Conservation (phyloP, 306 rosid genomes). For the Quercus aquifolioides region DNA sequence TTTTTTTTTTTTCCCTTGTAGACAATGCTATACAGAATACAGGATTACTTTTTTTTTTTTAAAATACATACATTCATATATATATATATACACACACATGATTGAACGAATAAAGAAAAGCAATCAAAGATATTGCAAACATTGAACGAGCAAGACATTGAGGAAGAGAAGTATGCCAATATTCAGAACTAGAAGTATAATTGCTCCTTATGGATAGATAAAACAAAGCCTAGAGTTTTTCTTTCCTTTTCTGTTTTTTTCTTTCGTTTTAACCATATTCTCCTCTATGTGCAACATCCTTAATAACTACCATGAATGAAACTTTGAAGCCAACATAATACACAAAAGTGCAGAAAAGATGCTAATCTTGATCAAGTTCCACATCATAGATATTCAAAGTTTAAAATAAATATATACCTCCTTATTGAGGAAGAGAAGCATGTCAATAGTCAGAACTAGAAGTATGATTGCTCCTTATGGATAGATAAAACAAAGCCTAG, state of each 20-base stretch:
- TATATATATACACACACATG: too few relatives aligned
- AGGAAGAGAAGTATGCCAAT: too few relatives aligned
- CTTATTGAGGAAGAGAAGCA: constrained; percentile 36
- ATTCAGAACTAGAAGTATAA: too few relatives aligned
- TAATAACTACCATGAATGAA: background rate
- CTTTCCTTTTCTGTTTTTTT: background rate
- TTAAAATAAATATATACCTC: constrained; percentile 55
- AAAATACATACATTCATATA: too few relatives aligned
- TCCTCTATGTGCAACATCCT: background rate
- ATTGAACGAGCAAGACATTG: too few relatives aligned
- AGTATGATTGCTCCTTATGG: background rate
- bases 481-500: background rate
- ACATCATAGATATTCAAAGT: background rate
- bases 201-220: background rate
- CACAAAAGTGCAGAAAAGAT: background rate
- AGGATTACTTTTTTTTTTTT: too few relatives aligned
- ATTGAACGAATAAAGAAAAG: too few relatives aligned
- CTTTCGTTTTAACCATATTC: background rate
- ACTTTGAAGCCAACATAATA: background rate
- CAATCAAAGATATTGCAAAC: too few relatives aligned
- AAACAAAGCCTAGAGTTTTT: background rate
- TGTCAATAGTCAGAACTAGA: background rate
- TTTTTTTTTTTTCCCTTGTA: too few relatives aligned
- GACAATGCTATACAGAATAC: too few relatives aligned
- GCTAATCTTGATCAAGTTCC: background rate